Conservation (phyloP, 371 early-diverging fungal species). For the Cokeromyces recurvatus region DNA sequence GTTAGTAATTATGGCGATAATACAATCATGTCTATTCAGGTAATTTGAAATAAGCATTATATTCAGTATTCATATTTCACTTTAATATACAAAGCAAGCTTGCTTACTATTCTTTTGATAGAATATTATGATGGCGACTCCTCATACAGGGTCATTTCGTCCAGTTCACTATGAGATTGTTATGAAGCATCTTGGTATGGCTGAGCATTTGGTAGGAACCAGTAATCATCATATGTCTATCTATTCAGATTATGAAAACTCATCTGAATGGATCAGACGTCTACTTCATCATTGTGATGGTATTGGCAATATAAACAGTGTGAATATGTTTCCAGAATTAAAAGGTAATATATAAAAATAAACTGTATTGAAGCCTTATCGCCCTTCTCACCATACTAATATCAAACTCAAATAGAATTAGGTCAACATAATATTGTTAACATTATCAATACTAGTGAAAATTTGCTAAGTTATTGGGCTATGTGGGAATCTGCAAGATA, state of each 20-base stretch:
- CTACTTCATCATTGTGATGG: conserved; percentile 37
- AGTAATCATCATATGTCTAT: conserved; percentile 1
- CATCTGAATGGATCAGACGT: conserved; percentile 29
- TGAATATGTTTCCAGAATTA: conserved; percentile 9
- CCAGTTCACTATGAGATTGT: conserved; percentile 44
- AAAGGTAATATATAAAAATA: conserved; percentile 15
- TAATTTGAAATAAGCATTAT: no score
- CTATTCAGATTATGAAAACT: not conserved
- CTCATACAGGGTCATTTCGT: conserved; percentile 44
- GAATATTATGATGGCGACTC: conserved; percentile 35
- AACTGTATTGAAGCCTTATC: no score
- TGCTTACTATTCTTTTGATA: no score
- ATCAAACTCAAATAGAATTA: conserved; percentile 15
- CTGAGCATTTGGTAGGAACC: conserved; percentile 19
- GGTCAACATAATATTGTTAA: conserved; percentile 17
- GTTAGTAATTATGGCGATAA: conserved; percentile 5
- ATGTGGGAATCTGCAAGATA: conserved; percentile 77
- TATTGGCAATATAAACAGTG: conserved; percentile 18
- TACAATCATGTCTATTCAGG: conserved; percentile 3
- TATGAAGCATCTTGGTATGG: conserved; percentile 36
- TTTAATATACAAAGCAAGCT: no score
- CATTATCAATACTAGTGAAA: conserved; percentile 22
- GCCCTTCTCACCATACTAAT: no score
- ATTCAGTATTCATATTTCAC: no score
- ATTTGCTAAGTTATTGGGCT: conserved; percentile 63